phyloP scores from a whole-genome alignment of 1,139 yeast species.

The Maudiozyma humilis region DNA sequence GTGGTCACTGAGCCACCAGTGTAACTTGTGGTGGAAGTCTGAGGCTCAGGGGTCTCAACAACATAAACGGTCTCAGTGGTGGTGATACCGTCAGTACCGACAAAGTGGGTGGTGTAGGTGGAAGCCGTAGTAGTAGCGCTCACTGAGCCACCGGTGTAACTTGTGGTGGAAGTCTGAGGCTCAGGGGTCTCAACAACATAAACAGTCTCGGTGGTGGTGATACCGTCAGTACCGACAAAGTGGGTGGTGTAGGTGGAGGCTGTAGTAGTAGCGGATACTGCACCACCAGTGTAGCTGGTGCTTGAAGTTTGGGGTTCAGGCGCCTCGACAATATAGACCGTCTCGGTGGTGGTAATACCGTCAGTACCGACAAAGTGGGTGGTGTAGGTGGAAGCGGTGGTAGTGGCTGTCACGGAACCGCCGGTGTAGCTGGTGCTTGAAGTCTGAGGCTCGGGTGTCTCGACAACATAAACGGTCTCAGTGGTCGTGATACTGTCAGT shows the following conservation, averaged over 20 bases:
- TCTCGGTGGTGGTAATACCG: constrained; percentile 1
- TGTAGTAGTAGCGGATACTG: constrained; percentile 1
- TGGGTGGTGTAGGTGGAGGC: not conserved
- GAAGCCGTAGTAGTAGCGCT: constrained; percentile 1
- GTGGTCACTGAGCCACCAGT: not conserved
- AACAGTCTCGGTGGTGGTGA: constrained; percentile 1
- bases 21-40: not conserved
- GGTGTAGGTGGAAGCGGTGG: not conserved
- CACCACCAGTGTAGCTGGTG: not conserved
- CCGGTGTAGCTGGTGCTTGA: not conserved
- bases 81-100: constrained; percentile 2
- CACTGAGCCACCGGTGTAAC: not conserved
- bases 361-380: not conserved
- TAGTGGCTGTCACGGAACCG: not conserved
- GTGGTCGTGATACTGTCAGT: constrained; percentile 2
- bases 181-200: not conserved
- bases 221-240: constrained; percentile 1
- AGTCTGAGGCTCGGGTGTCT: not conserved
- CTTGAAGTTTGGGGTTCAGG: not conserved
- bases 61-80: constrained; percentile 1
- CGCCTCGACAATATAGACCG: not conserved
- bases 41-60: constrained; percentile 1
- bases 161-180: not conserved
- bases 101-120: not conserved
- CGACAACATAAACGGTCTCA: not conserved